Base-by-base conservation (phyloP, 2,329 filamentous ascomycete genomes). In the Simplicillium sp. region DNA sequence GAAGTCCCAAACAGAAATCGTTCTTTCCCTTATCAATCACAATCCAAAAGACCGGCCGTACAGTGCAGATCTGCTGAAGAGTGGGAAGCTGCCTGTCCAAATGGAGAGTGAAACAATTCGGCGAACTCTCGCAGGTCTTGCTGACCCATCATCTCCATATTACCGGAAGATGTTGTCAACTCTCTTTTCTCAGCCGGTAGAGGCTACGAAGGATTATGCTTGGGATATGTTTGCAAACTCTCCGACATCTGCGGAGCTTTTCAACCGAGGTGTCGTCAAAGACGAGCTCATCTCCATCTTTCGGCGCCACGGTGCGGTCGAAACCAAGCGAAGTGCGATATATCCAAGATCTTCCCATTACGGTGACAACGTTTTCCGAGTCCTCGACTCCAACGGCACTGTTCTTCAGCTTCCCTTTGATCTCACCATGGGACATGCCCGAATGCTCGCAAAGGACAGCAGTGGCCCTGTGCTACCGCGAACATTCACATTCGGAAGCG, bases 381-480 rank as follows among this genome's bases (percentile, higher is more conserved):
- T 97, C 12, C 68, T 98, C 18, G 87, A 95, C 57, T 71, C 80
- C 2, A 85, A 82, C 46, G 92, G 90, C 3, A 90, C 84, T n/a
- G 70, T 96, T 2, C 70, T 97, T 7, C 92, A 98, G 56, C 66
- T 98, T n/a, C 92, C 92, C 0, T 96, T 87, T 53, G 92, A 98
- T 58, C 68, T 97, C 16, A 95, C 88, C 2, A 71, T 97, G 47
- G 88, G 90, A 2, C 82, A 94, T 57, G 92, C 92, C 17, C 77
- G 90, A 41, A 79, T 82, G 43, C 75, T 98, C 39, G 88, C 90
- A 5, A 82, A 85, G 46, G 75, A 81, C 36, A 68, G 68, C 36
- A 69, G 55, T n/a, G 70, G 73, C 11, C 68, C 78, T 0, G 70
- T 78, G 1, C 64, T 87, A 5, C 77, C 86, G 49, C 84, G 87